phyloP scores from a whole-genome alignment of 768 basidiomycete species.

The Suillus weaverae region DNA sequence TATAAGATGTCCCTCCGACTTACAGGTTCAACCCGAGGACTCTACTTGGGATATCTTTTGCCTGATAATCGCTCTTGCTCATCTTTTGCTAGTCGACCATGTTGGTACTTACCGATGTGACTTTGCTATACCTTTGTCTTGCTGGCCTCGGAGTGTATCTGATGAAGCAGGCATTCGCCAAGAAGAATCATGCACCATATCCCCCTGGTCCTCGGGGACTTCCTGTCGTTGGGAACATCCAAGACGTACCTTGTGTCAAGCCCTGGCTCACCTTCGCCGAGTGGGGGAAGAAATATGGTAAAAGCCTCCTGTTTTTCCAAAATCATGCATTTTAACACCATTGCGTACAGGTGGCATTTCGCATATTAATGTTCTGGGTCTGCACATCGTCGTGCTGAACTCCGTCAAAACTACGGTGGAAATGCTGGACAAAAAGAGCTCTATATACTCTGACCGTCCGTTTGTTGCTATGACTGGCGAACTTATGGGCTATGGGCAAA shows the following conservation, averaged over 20 bases:
- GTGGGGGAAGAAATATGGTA: conserved; percentile 56
- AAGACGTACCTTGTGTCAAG: conserved; percentile 50
- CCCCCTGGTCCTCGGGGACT: conserved; percentile 25
- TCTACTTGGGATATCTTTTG: neutral
- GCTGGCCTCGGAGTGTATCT: conserved; percentile 20
- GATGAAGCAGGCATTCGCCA: conserved; percentile 2
- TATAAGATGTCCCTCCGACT: too few species aligned
- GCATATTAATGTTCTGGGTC: conserved; percentile 36
- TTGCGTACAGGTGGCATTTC: conserved; percentile 26
- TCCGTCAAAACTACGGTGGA: conserved; percentile 44
- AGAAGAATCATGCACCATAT: conserved; percentile 1
- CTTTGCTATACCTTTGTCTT: conserved; percentile 7
- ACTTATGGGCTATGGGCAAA: conserved; percentile 18
- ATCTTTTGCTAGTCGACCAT: neutral
- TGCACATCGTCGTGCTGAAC: conserved; percentile 52
- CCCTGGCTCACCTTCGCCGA: conserved; percentile 54
- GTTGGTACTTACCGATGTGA: neutral
- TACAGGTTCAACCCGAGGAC: neutral
- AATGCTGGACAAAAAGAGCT: conserved; percentile 52
- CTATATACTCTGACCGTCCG: conserved; percentile 44
- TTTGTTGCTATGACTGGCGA: conserved; percentile 9
- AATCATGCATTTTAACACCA: neutral
- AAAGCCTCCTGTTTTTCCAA: conserved; percentile 10
- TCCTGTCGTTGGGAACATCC: conserved; percentile 53
- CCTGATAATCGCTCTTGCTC: neutral